phyloP scores from a whole-genome alignment of 2,329 filamentous ascomycete species.

The Emmonsiellopsis sp. region DNA sequence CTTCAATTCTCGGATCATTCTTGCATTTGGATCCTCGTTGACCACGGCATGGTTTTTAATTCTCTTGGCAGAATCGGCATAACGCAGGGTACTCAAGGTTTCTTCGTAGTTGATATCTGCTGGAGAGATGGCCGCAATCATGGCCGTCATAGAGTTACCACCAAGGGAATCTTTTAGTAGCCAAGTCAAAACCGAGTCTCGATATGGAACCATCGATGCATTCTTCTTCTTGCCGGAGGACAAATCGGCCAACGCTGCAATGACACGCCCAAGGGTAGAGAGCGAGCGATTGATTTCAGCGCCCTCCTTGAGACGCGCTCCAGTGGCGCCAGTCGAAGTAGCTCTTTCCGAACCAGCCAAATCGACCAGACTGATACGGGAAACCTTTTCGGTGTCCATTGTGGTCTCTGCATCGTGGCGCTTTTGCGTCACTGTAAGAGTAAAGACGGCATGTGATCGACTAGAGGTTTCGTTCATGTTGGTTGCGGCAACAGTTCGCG shows the following conservation, averaged over 20 bases:
- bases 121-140: constrained; percentile 98
- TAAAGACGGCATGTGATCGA: constrained; percentile 97
- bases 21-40: constrained; percentile 96
- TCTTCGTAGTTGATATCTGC: constrained; percentile 99
- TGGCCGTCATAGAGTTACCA: constrained; percentile 98
- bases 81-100: constrained; percentile 87
- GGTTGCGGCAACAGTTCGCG: constrained; percentile 90
- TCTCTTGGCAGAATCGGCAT: constrained; percentile 93
- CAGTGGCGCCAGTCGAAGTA: constrained; percentile 92
- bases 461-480: constrained; percentile 99
- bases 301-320: constrained; percentile 89
- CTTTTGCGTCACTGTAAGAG: constrained; percentile 90
- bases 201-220: constrained; percentile 77
- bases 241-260: constrained; percentile 86
- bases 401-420: constrained; percentile 83
- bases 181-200: constrained; percentile 96
- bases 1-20: constrained; percentile 97
- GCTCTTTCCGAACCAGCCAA: constrained; percentile 95
- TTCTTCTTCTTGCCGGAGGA: constrained; percentile 73
- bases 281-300: constrained; percentile 97
- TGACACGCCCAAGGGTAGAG: constrained; percentile 93
- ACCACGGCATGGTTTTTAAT: constrained; percentile 99
- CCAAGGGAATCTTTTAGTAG: constrained; percentile 92
- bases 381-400: constrained; percentile 96
- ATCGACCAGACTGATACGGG: constrained; percentile 96